Conservation (phyloP, 257 asterid genomes). For the Solanum pennellii region DNA sequence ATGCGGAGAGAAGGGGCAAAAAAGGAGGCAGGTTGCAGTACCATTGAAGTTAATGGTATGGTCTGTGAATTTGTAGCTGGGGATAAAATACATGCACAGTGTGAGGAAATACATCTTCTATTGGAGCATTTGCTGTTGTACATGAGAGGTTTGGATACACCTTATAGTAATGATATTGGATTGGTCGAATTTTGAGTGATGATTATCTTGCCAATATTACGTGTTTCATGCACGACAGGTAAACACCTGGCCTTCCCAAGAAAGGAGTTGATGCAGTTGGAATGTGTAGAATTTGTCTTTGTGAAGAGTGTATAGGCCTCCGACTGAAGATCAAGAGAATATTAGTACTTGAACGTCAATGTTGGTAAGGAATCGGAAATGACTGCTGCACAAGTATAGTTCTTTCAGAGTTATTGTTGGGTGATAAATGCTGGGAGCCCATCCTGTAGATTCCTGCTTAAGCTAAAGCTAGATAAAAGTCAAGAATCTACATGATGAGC, state of each 20-base stretch:
- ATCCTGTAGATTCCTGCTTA: background rate
- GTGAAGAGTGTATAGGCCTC: background rate
- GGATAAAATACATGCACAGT: constrained; percentile 33
- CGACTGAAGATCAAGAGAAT: background rate
- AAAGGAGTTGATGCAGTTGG: background rate
- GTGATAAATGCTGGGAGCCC: background rate
- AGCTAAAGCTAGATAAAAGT: background rate
- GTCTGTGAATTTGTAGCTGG: constrained; percentile 68
- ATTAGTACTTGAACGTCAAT: background rate
- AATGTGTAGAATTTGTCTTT: background rate
- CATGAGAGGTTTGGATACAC: constrained; percentile 31
- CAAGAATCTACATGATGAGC: background rate
- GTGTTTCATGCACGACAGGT: background rate
- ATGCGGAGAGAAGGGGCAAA: constrained; percentile 69
- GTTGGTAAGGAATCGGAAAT: background rate
- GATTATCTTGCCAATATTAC: background rate
- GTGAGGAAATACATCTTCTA: constrained; percentile 23
- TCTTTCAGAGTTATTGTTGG: background rate
- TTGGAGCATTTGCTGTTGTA: constrained; percentile 49
- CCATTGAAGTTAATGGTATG: constrained; percentile 51
- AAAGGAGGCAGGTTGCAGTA: constrained; percentile 74
- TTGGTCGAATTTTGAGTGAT: constrained; percentile 10
- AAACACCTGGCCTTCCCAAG: background rate
- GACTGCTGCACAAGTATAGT: background rate
- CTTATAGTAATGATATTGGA: constrained; percentile 12